Evolutionary conservation across 2,329 filamentous ascomycete genomes (phyloP), one percentile per base, ranked within the genome.

Genomic region (Ceratocystis destructans): DNA sequence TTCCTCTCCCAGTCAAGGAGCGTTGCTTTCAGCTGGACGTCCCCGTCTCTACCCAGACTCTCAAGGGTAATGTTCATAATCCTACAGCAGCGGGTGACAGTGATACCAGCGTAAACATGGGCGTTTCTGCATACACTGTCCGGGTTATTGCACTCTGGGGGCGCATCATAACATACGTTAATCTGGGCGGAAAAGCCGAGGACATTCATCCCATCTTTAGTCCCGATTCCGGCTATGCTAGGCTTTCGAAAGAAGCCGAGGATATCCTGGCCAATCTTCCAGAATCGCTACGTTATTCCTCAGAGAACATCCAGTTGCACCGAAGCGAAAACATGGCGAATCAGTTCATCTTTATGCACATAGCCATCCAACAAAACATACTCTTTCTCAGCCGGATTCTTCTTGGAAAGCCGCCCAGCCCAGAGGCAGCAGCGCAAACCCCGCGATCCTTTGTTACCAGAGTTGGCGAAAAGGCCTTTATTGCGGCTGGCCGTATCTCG

Each of bases 341-440:
- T 72, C 93, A 96, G 72, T 96, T 96, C 72, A 77, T 97, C 17
- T 95, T 96, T 72, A 79, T 97, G 65, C 94, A 99, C 74, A 88
- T 97, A 68, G 83, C 90, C 37, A 85, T 91, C 70, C 89, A 96
- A 71, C 94, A 97, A 75, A 92, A 92, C 70, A 85, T 90, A 50
- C 80, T 97, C 1, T 96, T 96, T 73, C 83, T 96, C 75, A 91
- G 94, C 74, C 86, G 91, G 45, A 68, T 68, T 33, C 61, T 68
- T 5, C 84, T 20, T 82, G 85, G 2, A 81, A 85, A 69, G 25
- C 67, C 67, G 2, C 67, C 64, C 10, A 66, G 64, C 37, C 61
- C 64, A 10, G 64, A 68, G 25, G 64, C 65, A 7, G 68, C 66
- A 12, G 68, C 66, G 12, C 87, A 90, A 61, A 86, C 90, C 72